phyloP scores from a whole-genome alignment of 257 asterid species.

The Scutellaria baicalensis region DNA sequence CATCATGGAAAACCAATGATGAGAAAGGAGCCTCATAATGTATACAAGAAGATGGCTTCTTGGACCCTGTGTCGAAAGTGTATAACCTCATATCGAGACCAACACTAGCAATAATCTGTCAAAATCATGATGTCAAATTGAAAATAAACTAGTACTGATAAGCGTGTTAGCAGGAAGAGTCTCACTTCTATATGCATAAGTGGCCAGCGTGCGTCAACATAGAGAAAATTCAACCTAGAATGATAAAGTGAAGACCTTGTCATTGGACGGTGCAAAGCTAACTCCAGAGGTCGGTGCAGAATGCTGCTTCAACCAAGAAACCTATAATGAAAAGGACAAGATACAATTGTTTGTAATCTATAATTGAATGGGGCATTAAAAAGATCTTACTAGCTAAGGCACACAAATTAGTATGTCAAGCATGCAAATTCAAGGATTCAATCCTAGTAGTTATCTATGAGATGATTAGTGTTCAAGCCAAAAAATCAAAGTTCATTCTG shows the following conservation, averaged over 20 bases:
- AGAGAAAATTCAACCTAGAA: background rate
- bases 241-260: constrained; percentile 59
- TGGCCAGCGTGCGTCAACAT: background rate
- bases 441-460: background rate
- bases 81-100: constrained; percentile 95
- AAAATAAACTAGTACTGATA: background rate
- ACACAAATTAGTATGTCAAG: background rate
- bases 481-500: background rate
- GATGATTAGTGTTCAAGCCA: background rate
- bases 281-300: constrained; percentile 88
- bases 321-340: constrained; percentile 28
- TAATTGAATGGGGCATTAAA: background rate
- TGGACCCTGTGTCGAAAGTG: constrained; percentile 73
- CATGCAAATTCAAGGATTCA: background rate
- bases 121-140: constrained; percentile 1
- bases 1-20: constrained; percentile 79
- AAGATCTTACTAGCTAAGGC: background rate
- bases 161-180: background rate
- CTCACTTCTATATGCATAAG: background rate
- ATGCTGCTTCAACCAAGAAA: constrained; percentile 94
- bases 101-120: constrained; percentile 85
- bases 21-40: constrained; percentile 87
- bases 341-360: background rate
- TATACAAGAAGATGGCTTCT: constrained; percentile 69
- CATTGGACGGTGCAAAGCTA: constrained; percentile 85